Evolutionary conservation across 2,329 filamentous ascomycete genomes (phyloP).

Genomic region (Neofusicoccum kwambonambiense): DNA sequence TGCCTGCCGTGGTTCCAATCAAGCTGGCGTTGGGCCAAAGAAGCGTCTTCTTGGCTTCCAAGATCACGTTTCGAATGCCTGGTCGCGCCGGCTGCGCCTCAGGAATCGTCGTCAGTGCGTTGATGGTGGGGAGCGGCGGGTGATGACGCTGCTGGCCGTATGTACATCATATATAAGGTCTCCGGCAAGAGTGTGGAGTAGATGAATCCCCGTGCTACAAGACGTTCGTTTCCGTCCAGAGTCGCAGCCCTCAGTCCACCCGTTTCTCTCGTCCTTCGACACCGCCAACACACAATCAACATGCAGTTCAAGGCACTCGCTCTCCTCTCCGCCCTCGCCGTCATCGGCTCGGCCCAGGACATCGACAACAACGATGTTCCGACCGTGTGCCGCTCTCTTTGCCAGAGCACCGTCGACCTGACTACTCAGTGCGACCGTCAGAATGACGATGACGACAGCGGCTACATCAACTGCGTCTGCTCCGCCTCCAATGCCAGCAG

Average conservation of each 20-base stretch:
- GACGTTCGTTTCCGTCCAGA: neutral
- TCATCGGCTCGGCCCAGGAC: conserved; percentile 20
- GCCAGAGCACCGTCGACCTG: conserved; percentile 27
- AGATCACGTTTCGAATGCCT: neutral
- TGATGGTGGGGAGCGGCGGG: neutral
- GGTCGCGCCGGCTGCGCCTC: conserved; percentile 4
- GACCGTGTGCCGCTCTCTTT: conserved; percentile 29
- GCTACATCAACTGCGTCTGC: conserved; percentile 32
- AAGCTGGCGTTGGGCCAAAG: neutral
- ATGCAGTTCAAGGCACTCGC: conserved; percentile 6
- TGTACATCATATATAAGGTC: neutral
- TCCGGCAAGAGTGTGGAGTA: neutral
- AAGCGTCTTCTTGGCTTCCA: conserved; percentile 4
- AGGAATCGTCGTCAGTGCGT: conserved; percentile 13
- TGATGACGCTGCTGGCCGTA: neutral
- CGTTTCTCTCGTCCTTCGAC: neutral
- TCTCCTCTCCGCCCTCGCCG: conserved; percentile 1
- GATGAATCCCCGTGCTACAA: neutral
- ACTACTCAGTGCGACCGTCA: conserved; percentile 28
- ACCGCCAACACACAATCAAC: neutral
- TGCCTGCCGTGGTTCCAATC: conserved; percentile 14
- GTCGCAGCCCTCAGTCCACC: neutral
- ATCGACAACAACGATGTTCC: conserved; percentile 33
- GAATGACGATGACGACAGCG: conserved; percentile 26
- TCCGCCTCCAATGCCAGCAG: conserved; percentile 25